Evolutionary conservation across 352 stramenopile genomes (phyloP), one percentile per base, ranked within the genome.

Genomic region (Globisporangium solare): DNA sequence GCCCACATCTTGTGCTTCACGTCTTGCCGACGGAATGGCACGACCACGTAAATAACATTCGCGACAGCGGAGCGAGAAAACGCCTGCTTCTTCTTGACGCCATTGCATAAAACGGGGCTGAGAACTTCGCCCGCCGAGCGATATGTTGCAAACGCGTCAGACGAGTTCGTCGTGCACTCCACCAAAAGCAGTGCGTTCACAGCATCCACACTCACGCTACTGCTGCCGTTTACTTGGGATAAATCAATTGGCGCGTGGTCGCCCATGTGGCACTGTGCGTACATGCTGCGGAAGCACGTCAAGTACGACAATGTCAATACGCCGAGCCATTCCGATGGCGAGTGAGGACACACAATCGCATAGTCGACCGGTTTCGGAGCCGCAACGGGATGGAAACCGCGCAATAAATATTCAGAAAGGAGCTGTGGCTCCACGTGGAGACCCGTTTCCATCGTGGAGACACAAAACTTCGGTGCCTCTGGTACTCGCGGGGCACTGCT

Each of bases 351-450:
- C 27, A 92, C 68, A 35, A 92, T 74, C 13, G 76, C 77, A 52
- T 89, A 92, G 49, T 92, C 80, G 27, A 89, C 60, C 22, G 77
- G 77, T 60, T 92, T 92, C 1, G 75, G 66, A 8, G 69, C 68
- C 17, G 72, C 68, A 10, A 90, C 69, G 2, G 82, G 82, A 49
- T 89, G 73, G n/a, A 92, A 70, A 56, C 73, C 67, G 37, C 82
- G 82, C 56, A 92, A 76, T 71, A 76, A 67, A 74, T 82, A 89
- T 73, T 90, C 82, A 27, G 82, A 88, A 60, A 92, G 60, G n/a
- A 77, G 48, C 22, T 68, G 64, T 24, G 79, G 68, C 27, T 79
- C 71, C 11, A 88, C 70, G 14, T 84, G 51, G 18, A 83, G 72
- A 54, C 68, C 70, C 1, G 74, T 71, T 37, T 91, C 81, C 20